Base-by-base conservation (phyloP, 2,329 filamentous ascomycete genomes). In the Cercospora citrullina region DNA sequence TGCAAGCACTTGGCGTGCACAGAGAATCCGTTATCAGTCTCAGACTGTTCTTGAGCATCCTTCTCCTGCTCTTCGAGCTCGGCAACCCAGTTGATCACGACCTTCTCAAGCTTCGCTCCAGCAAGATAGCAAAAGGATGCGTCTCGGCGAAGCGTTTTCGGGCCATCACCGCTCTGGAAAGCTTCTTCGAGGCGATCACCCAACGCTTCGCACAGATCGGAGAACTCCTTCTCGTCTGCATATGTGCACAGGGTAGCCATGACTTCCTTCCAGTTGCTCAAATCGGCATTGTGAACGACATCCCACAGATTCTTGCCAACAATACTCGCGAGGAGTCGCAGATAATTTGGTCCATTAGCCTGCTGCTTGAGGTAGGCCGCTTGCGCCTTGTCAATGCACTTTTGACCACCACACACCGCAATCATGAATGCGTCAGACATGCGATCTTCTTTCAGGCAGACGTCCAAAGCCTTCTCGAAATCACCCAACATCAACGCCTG, bases 291-390 rank as follows among this genome's bases (percentile, higher is more conserved):
- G 81, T 98, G 93, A 7, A 98, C 95, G 57, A 98, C 87, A 81
- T 99, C 95, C 95, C 94, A 98, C 1, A 99, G 86, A 76, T 99
- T 97, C 84, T 98, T 98, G 70, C 91, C 90, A 66, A 97, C 94
- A 62, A 99, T 92, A 5, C 94, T 97, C 62, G 92, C 90, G 64
- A 99, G 85, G 8, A 99, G 85, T 53, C 96, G 90, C 66, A 98
- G 84, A 77, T 99, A 99, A 81, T 94, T 98, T 1, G 96, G 94
- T 30, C 90, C 90, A 67, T 90, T 90, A 7, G 87, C 93, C 75
- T 91, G 90, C 75, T 91, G 90, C 66, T 92, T 90, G 71, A 99
- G 88, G 78, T 99, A 99, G 12, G 93, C 89, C 69, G 91, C 87
- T 80, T 98, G 95, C 5, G 94, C 94, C 83, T 96, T 97, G 75